Conservation (phyloP, 1,284 basidiomycete species). For the Taiwanofungus camphoratus region DNA sequence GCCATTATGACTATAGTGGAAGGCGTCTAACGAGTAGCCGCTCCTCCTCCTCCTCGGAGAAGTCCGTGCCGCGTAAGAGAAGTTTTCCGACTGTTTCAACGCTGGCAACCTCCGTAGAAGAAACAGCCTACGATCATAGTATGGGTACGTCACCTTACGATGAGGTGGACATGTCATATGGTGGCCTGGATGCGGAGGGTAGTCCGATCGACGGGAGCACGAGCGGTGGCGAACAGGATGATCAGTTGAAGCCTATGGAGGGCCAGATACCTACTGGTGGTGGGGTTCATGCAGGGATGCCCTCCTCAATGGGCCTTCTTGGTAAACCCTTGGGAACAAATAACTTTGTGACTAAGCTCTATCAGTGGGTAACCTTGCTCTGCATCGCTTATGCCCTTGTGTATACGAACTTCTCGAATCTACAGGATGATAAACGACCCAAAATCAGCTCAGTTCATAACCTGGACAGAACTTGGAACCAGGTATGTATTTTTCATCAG, state of each 20-base stretch:
- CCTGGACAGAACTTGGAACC: conserved; percentile 74
- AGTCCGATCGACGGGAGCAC: conserved; percentile 54
- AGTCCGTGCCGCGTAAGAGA: conserved; percentile 52
- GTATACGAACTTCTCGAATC: neutral
- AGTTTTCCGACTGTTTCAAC: conserved; percentile 48
- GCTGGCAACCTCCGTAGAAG: conserved; percentile 33
- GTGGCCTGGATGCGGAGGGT: conserved; percentile 31
- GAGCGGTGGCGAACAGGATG: conserved; percentile 41
- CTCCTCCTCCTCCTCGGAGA: conserved; percentile 39
- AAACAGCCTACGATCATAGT: conserved; percentile 26
- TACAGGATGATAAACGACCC: conserved; percentile 76
- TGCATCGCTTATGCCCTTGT: neutral
- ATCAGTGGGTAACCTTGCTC: conserved; percentile 56
- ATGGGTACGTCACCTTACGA: conserved; percentile 36
- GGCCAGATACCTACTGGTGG: conserved; percentile 16
- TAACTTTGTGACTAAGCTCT: conserved; percentile 80
- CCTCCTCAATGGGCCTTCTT: conserved; percentile 42
- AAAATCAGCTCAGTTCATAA: conserved; percentile 70
- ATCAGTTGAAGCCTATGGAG: conserved; percentile 29
- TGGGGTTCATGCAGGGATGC: conserved; percentile 15
- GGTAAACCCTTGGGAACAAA: conserved; percentile 68
- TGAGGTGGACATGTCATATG: conserved; percentile 44
- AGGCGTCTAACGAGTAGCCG: conserved; percentile 28
- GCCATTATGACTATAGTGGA: conserved; percentile 26
- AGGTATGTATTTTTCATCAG: conserved; percentile 33